These are phyloP conservation scores for Emmonsiellopsis sp. DNA, from an alignment of 2,329 filamentous ascomycete species.

Conservation along the genomic window DNA sequence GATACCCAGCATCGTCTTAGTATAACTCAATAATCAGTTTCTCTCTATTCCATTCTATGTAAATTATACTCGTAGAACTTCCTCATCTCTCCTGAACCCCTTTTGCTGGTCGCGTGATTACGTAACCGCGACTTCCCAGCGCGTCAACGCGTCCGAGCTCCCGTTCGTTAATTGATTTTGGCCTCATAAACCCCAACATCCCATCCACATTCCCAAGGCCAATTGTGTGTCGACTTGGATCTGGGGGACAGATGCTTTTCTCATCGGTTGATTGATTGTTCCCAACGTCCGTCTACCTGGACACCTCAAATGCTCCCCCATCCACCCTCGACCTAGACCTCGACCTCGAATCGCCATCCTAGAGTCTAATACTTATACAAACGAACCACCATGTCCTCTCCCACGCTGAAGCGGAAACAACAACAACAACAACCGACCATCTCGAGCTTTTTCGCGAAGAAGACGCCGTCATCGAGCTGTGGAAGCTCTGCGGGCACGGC, in stretches of 20 bases:
- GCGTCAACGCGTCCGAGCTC: too few relatives aligned
- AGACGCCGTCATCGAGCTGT: conserved; percentile 19
- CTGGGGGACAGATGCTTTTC: too few relatives aligned
- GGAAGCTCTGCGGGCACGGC: not conserved
- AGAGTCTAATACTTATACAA: not conserved
- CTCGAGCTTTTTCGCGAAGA: conserved; percentile 73
- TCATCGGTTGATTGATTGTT: too few relatives aligned
- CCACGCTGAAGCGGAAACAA: conserved; percentile 22
- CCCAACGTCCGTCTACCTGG: too few relatives aligned
- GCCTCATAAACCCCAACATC: too few relatives aligned
- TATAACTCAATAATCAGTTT: not conserved
- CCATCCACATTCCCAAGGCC: too few relatives aligned
- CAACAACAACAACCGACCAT: conserved; percentile 61
- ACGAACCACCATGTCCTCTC: conserved; percentile 20
- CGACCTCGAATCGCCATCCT: too few relatives aligned
- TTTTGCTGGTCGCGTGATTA: not conserved
- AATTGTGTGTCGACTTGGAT: too few relatives aligned
- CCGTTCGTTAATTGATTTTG: too few relatives aligned
- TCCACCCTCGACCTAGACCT: too few relatives aligned
- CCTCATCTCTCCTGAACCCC: not conserved
- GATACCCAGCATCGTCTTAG: not conserved
- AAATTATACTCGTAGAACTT: not conserved
- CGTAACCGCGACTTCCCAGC: too few relatives aligned
- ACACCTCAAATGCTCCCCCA: too few relatives aligned
- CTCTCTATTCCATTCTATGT: not conserved